Evolutionary conservation across 139 green algal genomes (phyloP).

Genomic region (Pseudopediastrum boryanum): DNA sequence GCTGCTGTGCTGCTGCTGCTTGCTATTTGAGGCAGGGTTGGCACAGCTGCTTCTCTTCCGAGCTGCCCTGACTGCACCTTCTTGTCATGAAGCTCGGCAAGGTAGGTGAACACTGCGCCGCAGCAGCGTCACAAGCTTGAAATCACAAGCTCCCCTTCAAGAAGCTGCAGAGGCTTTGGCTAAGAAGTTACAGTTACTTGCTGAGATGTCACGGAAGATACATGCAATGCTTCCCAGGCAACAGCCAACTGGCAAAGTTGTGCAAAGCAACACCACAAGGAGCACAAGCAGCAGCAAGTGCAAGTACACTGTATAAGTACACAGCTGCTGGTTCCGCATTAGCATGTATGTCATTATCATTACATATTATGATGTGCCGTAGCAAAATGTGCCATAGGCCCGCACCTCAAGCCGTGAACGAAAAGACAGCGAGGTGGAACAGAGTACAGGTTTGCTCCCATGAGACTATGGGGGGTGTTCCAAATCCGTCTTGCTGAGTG

Average conservation of each 20-base stretch:
- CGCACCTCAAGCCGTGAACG: too few species aligned
- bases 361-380: too few species aligned
- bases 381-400: too few species aligned
- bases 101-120: conserved; percentile 69
- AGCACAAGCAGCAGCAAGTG: not conserved
- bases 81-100: conserved; percentile 58
- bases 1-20: not conserved
- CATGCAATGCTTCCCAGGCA: not conserved
- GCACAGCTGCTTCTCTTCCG: not conserved
- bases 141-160: too few species aligned
- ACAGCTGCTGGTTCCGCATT: too few species aligned
- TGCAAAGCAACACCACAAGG: not conserved
- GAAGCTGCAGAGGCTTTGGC: not conserved
- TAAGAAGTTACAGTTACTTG: not conserved
- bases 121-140: too few species aligned
- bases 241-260: not conserved
- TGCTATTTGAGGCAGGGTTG: not conserved
- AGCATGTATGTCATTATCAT: too few species aligned
- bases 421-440: too few species aligned
- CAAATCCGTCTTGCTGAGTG: too few species aligned
- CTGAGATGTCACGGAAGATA: not conserved
- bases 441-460: too few species aligned
- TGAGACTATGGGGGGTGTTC: too few species aligned
- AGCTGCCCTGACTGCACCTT: conserved; percentile 48
- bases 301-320: too few species aligned